A percentile compares a stretch with the other conserved stretches of the same genome.
phyloP scores from a whole-genome alignment of 305 asterid species.

The Fraxinus floribunda region DNA sequence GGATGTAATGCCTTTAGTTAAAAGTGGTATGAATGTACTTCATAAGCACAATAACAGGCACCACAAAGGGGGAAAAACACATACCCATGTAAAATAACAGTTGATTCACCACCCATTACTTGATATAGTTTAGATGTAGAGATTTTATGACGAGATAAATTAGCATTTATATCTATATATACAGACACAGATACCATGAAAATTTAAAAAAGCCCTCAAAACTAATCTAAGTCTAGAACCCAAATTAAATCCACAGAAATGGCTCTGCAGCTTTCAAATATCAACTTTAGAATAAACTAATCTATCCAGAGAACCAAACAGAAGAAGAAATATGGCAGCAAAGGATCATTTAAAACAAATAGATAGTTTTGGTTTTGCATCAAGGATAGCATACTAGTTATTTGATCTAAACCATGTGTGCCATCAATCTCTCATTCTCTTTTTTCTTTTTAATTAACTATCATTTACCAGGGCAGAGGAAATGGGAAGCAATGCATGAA shows the following conservation, averaged over 20 bases:
- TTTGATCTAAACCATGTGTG: neutral
- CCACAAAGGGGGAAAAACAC: neutral
- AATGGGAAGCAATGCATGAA: slow-evolving; percentile 16
- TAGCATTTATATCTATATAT: neutral
- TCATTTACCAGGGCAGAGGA: slow-evolving; percentile 5
- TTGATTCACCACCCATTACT: neutral
- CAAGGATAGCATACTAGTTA: slow-evolving; percentile 1
- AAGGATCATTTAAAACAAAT: neutral
- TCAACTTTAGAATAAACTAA: neutral
- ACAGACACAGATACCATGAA: neutral
- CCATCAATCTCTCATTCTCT: neutral
- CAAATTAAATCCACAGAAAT: slow-evolving; percentile 10
- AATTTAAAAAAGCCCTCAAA: slow-evolving; percentile 12
- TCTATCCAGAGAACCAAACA: neutral
- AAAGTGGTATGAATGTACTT: slow-evolving; percentile 10
- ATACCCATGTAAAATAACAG: neutral
- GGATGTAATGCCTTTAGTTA: slow-evolving; percentile 22
- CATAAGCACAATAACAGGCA: slow-evolving; percentile 19
- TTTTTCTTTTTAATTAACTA: neutral
- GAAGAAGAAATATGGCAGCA: neutral
- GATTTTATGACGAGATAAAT: neutral
- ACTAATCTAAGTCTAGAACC: neutral
- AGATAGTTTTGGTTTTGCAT: neutral
- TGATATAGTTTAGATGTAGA: slow-evolving; percentile 10
- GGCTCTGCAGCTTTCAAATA: neutral